Evolutionary conservation across 441 rosid species (phyloP).

Genomic region (Erodium moschatum): DNA sequence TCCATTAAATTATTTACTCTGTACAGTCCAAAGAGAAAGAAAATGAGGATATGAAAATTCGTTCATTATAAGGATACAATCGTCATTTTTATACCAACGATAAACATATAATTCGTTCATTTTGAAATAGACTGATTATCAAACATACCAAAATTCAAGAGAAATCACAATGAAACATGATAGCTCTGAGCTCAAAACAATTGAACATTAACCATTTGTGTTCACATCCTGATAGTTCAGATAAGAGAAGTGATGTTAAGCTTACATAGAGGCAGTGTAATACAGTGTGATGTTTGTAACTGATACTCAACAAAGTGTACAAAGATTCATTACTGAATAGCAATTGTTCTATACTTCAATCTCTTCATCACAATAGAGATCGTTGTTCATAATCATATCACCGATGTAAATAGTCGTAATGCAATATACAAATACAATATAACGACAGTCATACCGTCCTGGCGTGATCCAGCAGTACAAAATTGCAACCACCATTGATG

Average conservation of each 20-base stretch:
- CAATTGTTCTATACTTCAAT: neutral
- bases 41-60: too few relatives aligned
- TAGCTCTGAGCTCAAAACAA: neutral
- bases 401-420: neutral
- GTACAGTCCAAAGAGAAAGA: too few relatives aligned
- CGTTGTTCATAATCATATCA: neutral
- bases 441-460: neutral
- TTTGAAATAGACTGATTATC: too few relatives aligned
- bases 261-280: neutral
- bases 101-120: too few relatives aligned
- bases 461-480: neutral
- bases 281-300: neutral
- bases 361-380: too few relatives aligned
- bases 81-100: too few relatives aligned
- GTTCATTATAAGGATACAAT: too few relatives aligned
- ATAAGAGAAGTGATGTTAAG: neutral
- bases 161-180: neutral
- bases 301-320: neutral
- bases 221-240: neutral
- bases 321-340: neutral
- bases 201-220: neutral
- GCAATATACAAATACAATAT: neutral
- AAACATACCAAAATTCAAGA: too few relatives aligned
- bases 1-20: too few relatives aligned
- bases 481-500: constrained; percentile 2